Evolutionary conservation across 352 stramenopile genomes (phyloP).

Genomic region (Globisporangium okanoganense): DNA sequence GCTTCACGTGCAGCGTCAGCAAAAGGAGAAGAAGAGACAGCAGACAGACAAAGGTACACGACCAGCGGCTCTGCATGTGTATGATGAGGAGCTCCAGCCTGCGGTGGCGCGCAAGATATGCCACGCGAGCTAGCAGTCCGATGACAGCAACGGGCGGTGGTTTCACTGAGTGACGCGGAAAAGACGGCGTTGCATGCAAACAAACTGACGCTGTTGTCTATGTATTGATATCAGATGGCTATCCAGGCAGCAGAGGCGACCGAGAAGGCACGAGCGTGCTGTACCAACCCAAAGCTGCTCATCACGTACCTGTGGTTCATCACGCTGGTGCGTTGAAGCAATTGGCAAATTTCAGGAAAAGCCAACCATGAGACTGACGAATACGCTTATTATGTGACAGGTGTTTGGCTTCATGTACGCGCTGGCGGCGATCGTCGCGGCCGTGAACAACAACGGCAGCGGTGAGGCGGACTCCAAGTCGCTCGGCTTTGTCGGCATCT

Average conservation of each 20-base stretch:
- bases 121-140: neutral
- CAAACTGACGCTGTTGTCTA: neutral
- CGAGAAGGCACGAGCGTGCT: conserved; percentile 66
- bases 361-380: conserved; percentile 58
- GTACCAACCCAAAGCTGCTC: conserved; percentile 74
- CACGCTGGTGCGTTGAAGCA: conserved; percentile 42
- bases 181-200: neutral
- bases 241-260: conserved; percentile 48
- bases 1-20: neutral
- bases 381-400: conserved; percentile 14
- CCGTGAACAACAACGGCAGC: conserved; percentile 71
- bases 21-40: neutral
- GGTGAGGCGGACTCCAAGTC: conserved; percentile 70
- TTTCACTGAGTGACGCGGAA: neutral
- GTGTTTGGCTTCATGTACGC: conserved; percentile 86
- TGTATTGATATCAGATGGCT: conserved; percentile 37
- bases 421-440: conserved; percentile 79
- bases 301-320: conserved; percentile 87
- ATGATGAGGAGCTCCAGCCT: neutral
- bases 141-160: neutral
- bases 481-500: conserved; percentile 78
- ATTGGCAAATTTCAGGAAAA: conserved; percentile 44
- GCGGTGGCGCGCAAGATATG: neutral
- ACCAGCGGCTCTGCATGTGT: neutral
- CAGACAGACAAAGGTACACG: neutral